Conservation (phyloP, 2,329 filamentous ascomycete genomes). For the Fusarium sp. region DNA sequence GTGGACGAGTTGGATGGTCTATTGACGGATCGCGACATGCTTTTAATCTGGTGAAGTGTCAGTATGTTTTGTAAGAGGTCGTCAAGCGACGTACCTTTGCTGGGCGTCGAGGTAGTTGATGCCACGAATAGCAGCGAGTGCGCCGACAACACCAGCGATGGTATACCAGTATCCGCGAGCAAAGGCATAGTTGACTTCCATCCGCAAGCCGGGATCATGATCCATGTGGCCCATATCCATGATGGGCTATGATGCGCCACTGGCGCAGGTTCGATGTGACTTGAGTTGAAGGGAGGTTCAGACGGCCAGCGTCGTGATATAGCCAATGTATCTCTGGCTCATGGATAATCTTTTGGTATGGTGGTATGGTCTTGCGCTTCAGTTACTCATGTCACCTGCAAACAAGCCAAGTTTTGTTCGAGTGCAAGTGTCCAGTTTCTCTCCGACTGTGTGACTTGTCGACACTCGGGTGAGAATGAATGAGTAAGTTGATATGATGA, state of each 20-base stretch:
- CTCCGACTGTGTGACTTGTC: not conserved
- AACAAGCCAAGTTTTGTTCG: not conserved
- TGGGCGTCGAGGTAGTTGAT: constrained; percentile 55
- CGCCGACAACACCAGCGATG: constrained; percentile 58
- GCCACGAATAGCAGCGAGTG: constrained; percentile 52
- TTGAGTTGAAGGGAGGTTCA: not conserved
- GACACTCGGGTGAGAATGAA: constrained; percentile 12
- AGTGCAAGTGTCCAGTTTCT: not conserved
- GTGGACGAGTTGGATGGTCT: constrained; percentile 62
- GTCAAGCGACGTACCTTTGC: constrained; percentile 48
- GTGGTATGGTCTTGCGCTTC: not conserved
- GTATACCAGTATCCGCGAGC: constrained; percentile 69
- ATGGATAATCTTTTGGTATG: not conserved
- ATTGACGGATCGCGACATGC: constrained; percentile 55
- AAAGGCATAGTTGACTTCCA: constrained; percentile 59
- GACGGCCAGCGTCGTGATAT: constrained; percentile 16
- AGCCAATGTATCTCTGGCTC: not conserved
- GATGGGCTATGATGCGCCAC: constrained; percentile 19
- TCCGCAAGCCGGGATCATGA: constrained; percentile 47
- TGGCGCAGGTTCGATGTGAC: not conserved
- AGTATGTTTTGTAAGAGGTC: rapidly evolving
- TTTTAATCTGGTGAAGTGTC: constrained; percentile 53
- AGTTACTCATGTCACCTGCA: not conserved
- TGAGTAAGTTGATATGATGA: constrained; percentile 30
- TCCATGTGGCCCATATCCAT: constrained; percentile 48